Percentiles rank a stretch among this genome's conserved stretches.
phyloP scores from a whole-genome alignment of 352 stramenopile genomes.

The Globisporangium uncinulatum region DNA sequence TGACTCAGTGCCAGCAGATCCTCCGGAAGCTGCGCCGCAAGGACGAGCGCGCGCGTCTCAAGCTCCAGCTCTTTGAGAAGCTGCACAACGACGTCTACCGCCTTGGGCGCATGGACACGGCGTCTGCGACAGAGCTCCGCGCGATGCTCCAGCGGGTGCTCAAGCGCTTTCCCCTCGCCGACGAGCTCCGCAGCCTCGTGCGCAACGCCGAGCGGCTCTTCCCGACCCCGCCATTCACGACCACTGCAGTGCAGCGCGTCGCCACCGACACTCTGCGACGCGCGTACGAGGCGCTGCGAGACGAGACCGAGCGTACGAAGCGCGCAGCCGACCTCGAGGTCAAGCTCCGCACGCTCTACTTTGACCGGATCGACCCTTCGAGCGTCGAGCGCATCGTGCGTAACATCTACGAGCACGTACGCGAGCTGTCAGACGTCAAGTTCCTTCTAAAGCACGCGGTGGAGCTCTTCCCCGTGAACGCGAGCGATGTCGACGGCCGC shows the following conservation, averaged over 20 bases:
- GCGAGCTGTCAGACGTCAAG: constrained; percentile 64
- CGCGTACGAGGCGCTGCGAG: constrained; percentile 35
- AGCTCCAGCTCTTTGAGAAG: constrained; percentile 46
- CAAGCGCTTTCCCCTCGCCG: constrained; percentile 49
- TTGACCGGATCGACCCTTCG: constrained; percentile 79
- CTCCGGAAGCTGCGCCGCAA: constrained; percentile 52
- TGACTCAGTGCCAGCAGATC: constrained; percentile 42
- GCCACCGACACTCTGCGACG: constrained; percentile 22
- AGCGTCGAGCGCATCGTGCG: constrained; percentile 76
- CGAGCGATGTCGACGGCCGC: constrained; percentile 57
- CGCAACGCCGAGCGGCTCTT: constrained; percentile 82
- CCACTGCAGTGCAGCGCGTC: constrained; percentile 20
- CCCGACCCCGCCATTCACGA: constrained; percentile 36
- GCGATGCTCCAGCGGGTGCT: constrained; percentile 42
- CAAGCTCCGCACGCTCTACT: constrained; percentile 88
- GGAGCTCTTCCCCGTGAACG: constrained; percentile 59
- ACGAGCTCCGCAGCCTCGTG: constrained; percentile 77
- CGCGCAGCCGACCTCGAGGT: constrained; percentile 81
- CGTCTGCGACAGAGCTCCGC: constrained; percentile 17
- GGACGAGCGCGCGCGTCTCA: constrained; percentile 55
- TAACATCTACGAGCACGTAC: constrained; percentile 75
- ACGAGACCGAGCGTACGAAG: constrained; percentile 70
- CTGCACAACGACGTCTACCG: constrained; percentile 57
- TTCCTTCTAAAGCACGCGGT: constrained; percentile 77
- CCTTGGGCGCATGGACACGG: constrained; percentile 33